Evolutionary conservation across 345 rosid species (phyloP).

Genomic region (Hibiscus syriacus): DNA sequence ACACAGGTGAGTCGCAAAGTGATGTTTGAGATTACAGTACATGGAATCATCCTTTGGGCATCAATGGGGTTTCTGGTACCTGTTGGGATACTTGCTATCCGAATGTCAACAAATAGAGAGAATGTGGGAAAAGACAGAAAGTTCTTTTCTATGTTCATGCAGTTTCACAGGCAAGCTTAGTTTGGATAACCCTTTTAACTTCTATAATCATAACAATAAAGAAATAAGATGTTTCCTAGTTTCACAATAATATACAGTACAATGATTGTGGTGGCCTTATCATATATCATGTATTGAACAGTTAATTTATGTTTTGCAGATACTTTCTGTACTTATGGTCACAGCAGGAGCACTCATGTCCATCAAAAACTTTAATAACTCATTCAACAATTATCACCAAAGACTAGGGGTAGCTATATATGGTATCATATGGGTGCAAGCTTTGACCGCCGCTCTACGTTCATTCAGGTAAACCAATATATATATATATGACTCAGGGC

Average conservation of each 20-base stretch:
- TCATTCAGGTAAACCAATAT: constrained; percentile 50
- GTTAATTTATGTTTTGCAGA: constrained; percentile 28
- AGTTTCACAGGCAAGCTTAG: constrained; percentile 54
- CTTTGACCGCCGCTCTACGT: constrained; percentile 46
- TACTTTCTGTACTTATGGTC: constrained; percentile 46
- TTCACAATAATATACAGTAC: too few species aligned
- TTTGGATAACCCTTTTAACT: neutral
- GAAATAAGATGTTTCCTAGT: neutral
- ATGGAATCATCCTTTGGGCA: constrained; percentile 80
- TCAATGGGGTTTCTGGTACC: constrained; percentile 88
- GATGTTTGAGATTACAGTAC: constrained; percentile 47
- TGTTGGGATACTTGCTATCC: constrained; percentile 56
- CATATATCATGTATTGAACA: neutral
- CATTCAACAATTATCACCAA: constrained; percentile 76
- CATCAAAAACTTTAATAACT: constrained; percentile 60
- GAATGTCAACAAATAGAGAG: constrained; percentile 54
- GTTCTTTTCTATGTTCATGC: constrained; percentile 59
- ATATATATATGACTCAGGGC: too few species aligned
- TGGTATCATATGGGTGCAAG: constrained; percentile 75
- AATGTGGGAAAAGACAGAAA: constrained; percentile 43
- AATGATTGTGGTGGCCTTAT: too few species aligned
- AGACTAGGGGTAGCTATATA: constrained; percentile 61
- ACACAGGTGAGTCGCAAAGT: constrained; percentile 47
- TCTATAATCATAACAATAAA: constrained; percentile 14
- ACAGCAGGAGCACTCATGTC: constrained; percentile 78